A percentile compares a stretch with the other conserved stretches of the same genome.
These are phyloP conservation scores for Pseudocercospora fuligena DNA, from an alignment of 2,329 filamentous ascomycete species.

Conservation along the genomic window DNA sequence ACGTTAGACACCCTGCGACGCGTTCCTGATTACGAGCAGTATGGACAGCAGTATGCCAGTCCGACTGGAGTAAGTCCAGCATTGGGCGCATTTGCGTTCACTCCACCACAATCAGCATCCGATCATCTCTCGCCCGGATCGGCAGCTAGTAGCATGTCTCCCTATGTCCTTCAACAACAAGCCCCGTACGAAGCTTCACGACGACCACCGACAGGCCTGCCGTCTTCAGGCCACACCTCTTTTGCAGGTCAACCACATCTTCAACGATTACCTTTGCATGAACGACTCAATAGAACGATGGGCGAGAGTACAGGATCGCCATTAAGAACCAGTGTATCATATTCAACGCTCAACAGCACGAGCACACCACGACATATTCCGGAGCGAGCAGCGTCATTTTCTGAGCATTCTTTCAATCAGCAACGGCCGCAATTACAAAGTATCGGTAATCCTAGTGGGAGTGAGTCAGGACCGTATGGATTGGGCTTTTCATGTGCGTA, in stretches of 20 bases:
- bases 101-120: constrained; percentile 57
- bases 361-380: constrained; percentile 24
- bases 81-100: constrained; percentile 70
- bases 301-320: constrained; percentile 52
- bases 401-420: constrained; percentile 31
- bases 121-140: constrained; percentile 53
- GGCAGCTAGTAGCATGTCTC: constrained; percentile 44
- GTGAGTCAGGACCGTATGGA: constrained; percentile 34
- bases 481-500: constrained; percentile 42
- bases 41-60: constrained; percentile 63
- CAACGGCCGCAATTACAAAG: constrained; percentile 31
- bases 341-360: constrained; percentile 38
- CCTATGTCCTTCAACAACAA: constrained; percentile 43
- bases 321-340: constrained; percentile 53
- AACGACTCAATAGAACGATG: constrained; percentile 47
- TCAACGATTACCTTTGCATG: constrained; percentile 51
- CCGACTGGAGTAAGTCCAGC: constrained; percentile 69
- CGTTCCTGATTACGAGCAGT: constrained; percentile 67
- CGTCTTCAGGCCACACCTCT: constrained; percentile 18
- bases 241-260: constrained; percentile 39
- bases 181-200: constrained; percentile 31
- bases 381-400: constrained; percentile 34
- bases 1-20: constrained; percentile 71
- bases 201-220: constrained; percentile 30
- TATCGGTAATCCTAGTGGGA: constrained; percentile 26